phyloP scores from a whole-genome alignment of 805 yeast genomes.

The Saccharomycopsis fodiens region DNA sequence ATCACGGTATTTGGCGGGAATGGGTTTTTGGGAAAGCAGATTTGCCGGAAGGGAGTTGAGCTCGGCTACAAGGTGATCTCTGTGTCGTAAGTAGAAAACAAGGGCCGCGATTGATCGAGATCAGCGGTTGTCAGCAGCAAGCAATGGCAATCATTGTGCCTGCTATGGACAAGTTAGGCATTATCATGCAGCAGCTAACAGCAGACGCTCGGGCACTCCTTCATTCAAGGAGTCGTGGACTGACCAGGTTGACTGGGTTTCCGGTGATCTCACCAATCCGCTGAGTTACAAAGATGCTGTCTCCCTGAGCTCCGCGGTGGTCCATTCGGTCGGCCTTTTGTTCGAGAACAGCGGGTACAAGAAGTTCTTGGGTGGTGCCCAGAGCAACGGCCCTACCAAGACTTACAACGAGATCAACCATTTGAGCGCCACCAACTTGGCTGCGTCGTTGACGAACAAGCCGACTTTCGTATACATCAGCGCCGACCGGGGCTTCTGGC shows the following conservation, averaged over 20 bases:
- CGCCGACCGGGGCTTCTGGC: conserved; percentile 54
- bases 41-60: conserved; percentile 60
- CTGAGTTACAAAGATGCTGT: conserved; percentile 44
- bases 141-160: too few relatives aligned
- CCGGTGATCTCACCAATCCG: conserved; percentile 60
- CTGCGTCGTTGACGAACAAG: conserved; percentile 38
- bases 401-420: conserved; percentile 60
- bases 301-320: conserved; percentile 49
- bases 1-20: conserved; percentile 78
- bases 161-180: too few relatives aligned
- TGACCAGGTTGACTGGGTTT: conserved; percentile 52
- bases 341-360: conserved; percentile 68
- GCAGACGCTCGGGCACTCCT: conserved; percentile 46
- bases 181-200: too few relatives aligned
- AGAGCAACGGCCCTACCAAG: conserved; percentile 35
- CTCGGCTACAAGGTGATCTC: conserved; percentile 63
- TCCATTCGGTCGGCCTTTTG: conserved; percentile 75
- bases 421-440: conserved; percentile 59
- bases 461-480: conserved; percentile 67
- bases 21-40: conserved; percentile 68
- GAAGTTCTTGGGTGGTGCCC: conserved; percentile 47
- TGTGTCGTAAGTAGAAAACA: conserved; percentile 45
- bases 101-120: too few relatives aligned
- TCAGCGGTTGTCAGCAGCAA: too few relatives aligned
- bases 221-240: conserved; percentile 43